A percentile compares a stretch with the other conserved stretches of the same genome.
phyloP scores from a whole-genome alignment of 371 early-diverging fungal species.

The Saksenaea vasiformis region DNA sequence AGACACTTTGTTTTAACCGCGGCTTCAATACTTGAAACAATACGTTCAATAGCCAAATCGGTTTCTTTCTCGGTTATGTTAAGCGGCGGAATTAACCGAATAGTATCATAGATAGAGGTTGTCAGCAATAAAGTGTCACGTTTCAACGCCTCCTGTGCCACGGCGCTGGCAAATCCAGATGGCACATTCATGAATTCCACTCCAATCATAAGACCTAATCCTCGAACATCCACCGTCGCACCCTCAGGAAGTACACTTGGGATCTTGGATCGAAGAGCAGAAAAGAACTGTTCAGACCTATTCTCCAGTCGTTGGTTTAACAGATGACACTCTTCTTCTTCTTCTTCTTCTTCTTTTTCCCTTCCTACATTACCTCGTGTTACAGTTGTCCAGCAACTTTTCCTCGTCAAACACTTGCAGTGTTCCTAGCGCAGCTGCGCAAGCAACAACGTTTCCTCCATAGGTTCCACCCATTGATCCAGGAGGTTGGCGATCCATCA shows the following conservation, averaged over 20 bases:
- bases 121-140: slow-evolving; percentile 53
- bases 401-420: slow-evolving; percentile 48
- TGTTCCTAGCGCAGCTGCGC: slow-evolving; percentile 52
- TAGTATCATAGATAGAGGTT: slow-evolving; percentile 59
- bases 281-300: slow-evolving; percentile 53
- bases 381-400: slow-evolving; percentile 41
- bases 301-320: neutral
- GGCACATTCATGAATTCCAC: slow-evolving; percentile 54
- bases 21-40: slow-evolving; percentile 41
- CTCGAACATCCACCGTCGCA: slow-evolving; percentile 53
- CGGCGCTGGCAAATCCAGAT: slow-evolving; percentile 36
- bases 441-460: slow-evolving; percentile 48
- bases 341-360: neutral
- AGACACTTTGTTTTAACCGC: slow-evolving; percentile 25
- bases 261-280: slow-evolving; percentile 36
- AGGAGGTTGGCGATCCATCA: slow-evolving; percentile 44
- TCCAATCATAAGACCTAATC: slow-evolving; percentile 64
- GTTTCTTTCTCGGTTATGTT: slow-evolving; percentile 56
- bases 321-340: neutral
- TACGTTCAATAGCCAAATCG: slow-evolving; percentile 42
- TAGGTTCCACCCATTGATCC: slow-evolving; percentile 58
- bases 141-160: slow-evolving; percentile 45
- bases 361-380: slow-evolving; percentile 24
- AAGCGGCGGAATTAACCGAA: slow-evolving; percentile 61
- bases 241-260: slow-evolving; percentile 43